Conservation (phyloP, 495 filamentous ascomycete genomes). For the Hypoxylon lienhwacheense region DNA sequence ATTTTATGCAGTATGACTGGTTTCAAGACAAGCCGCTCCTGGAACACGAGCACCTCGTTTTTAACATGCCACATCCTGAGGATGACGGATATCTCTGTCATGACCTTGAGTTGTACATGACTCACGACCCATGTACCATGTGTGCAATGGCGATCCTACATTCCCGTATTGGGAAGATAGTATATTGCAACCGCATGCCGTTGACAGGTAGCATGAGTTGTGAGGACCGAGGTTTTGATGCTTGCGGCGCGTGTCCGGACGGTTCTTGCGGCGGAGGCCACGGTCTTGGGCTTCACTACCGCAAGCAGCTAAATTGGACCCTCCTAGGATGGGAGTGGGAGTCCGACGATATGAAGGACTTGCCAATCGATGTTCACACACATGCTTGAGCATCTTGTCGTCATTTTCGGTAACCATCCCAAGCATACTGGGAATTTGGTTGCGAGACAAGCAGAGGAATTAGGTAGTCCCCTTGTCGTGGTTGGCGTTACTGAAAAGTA, state of each 20-base stretch:
- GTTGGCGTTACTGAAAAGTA: conserved; percentile 30
- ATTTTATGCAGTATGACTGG: conserved; percentile 51
- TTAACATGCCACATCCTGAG: conserved; percentile 47
- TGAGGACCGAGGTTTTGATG: conserved; percentile 48
- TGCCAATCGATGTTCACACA: conserved; percentile 41
- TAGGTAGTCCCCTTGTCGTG: conserved; percentile 51
- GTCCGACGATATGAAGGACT: conserved; percentile 40
- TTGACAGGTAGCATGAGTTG: conserved; percentile 60
- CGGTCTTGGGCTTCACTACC: conserved; percentile 87
- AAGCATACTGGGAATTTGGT: conserved; percentile 32
- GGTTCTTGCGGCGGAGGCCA: conserved; percentile 49
- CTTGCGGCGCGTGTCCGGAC: conserved; percentile 35
- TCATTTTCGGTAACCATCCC: conserved; percentile 2
- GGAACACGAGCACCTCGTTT: conserved; percentile 46
- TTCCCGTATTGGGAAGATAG: conserved; percentile 78
- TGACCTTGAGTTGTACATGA: conserved; percentile 85
- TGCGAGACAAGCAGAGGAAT: conserved; percentile 47
- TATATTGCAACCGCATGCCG: conserved; percentile 71
- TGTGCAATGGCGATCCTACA: conserved; percentile 95
- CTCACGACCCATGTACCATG: conserved; percentile 94
- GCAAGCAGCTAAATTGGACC: conserved; percentile 92
- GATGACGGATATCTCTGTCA: conserved; percentile 90
- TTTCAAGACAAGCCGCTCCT: conserved; percentile 51
- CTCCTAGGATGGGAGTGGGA: conserved; percentile 82
- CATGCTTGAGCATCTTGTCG: conserved; percentile 41